A percentile compares a stretch with the other conserved stretches of the same genome.
Conservation (phyloP, 169 alveolate genomes). For the Hepatocystis sp. region DNA sequence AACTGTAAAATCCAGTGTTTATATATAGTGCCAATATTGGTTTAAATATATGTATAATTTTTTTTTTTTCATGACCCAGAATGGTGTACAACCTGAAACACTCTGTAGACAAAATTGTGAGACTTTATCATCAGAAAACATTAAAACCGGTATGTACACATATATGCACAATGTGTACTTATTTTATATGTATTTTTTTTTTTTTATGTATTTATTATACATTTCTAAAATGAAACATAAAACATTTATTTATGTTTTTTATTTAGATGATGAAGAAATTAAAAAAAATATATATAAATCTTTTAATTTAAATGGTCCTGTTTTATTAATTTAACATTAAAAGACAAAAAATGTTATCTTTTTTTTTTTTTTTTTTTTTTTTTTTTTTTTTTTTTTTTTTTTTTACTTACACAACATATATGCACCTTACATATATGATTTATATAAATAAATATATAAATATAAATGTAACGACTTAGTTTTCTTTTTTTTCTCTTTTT, state of each 20-base stretch:
- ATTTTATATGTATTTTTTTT: neutral
- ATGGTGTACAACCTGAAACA: conserved; percentile 1
- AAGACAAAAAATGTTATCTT: neutral
- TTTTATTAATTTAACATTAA: conserved; percentile 31
- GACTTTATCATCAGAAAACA: neutral
- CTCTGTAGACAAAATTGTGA: conserved; percentile 1
- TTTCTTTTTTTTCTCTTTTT: neutral
- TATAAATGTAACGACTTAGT: neutral
- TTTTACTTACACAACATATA: neutral
- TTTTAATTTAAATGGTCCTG: conserved; percentile 53
- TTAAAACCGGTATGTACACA: conserved; percentile 16
- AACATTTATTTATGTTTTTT: neutral
- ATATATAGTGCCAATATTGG: too few species aligned
- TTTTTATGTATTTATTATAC: too few species aligned
- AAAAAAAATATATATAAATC: conserved; percentile 5
- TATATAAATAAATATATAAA: conserved; percentile 5
- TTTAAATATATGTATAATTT: conserved; percentile 6
- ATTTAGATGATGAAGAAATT: conserved; percentile 9
- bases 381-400: neutral
- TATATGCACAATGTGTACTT: neutral
- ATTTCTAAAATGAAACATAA: neutral
- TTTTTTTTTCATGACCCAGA: conserved; percentile 12
- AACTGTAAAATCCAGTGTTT: too few species aligned
- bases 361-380: conserved; percentile 8
- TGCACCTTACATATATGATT: neutral